These are phyloP conservation scores for Xanthoconium purpureum DNA, from an alignment of 768 basidiomycete genomes.

Conservation along the genomic window DNA sequence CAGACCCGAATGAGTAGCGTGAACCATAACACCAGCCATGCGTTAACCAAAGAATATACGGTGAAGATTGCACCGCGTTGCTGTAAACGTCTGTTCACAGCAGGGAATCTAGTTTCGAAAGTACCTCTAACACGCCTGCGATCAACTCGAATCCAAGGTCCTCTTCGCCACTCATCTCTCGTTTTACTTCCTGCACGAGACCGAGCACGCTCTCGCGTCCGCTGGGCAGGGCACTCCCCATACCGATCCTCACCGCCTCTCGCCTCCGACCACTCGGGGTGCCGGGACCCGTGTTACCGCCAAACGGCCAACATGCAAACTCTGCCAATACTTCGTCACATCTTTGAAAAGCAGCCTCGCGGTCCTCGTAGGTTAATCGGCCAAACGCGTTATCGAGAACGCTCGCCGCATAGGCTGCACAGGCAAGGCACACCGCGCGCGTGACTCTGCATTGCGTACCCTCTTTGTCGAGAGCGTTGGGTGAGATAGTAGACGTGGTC, in stretches of 20 bases:
- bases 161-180: slow-evolving; percentile 68
- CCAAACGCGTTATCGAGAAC: slow-evolving; percentile 94
- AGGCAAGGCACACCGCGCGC: slow-evolving; percentile 82
- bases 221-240: slow-evolving; percentile 49
- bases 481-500: slow-evolving; percentile 76
- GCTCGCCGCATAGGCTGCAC: slow-evolving; percentile 90
- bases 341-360: slow-evolving; percentile 89
- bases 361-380: slow-evolving; percentile 84
- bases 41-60: neutral
- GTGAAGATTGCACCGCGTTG: neutral
- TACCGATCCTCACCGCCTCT: slow-evolving; percentile 48
- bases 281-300: slow-evolving; percentile 34
- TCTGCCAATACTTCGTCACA: slow-evolving; percentile 94
- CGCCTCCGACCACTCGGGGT: slow-evolving; percentile 40
- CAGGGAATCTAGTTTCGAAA: slow-evolving; percentile 83
- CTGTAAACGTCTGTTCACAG: slow-evolving; percentile 16
- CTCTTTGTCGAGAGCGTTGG: slow-evolving; percentile 69
- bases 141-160: slow-evolving; percentile 89
- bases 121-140: slow-evolving; percentile 89
- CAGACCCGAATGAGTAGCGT: slow-evolving; percentile 7
- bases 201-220: slow-evolving; percentile 71
- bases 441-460: slow-evolving; percentile 76
- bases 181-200: slow-evolving; percentile 67
- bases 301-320: slow-evolving; percentile 90
- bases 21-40: neutral